Evolutionary conservation across 768 basidiomycete species (phyloP).

Genomic region (Suillus tomentosus): DNA sequence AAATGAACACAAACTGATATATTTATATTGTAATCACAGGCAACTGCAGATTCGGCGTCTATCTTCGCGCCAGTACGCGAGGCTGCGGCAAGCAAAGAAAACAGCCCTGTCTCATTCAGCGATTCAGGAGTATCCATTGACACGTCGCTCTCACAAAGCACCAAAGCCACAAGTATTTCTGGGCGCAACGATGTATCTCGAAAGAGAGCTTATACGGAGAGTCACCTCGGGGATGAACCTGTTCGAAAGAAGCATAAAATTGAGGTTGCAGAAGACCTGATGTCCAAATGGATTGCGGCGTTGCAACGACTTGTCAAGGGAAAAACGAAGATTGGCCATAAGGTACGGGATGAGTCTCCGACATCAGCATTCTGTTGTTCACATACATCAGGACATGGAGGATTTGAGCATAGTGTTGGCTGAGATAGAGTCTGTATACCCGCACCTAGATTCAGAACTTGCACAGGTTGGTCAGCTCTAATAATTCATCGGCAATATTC

Average conservation of each 20-base stretch:
- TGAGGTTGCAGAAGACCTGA: constrained; percentile 12
- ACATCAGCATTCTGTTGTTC: not conserved
- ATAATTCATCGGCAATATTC: not conserved
- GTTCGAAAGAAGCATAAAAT: not conserved
- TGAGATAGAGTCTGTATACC: constrained; percentile 32
- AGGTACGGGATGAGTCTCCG: constrained; percentile 17
- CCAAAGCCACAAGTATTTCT: not conserved
- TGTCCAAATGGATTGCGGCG: constrained; percentile 21
- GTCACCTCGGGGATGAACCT: not conserved
- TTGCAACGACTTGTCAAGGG: constrained; percentile 36
- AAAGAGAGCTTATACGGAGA: not conserved
- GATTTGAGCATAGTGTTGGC: constrained; percentile 30
- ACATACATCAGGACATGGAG: constrained; percentile 25
- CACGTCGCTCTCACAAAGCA: not conserved
- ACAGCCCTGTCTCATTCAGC: not conserved
- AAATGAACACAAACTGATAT: not conserved
- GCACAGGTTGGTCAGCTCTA: constrained; percentile 20
- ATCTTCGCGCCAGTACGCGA: not conserved
- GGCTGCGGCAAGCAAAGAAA: not conserved
- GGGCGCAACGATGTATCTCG: not conserved
- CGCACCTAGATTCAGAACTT: constrained; percentile 10
- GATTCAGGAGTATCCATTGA: not conserved
- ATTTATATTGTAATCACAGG: not conserved
- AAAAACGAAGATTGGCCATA: constrained; percentile 19
- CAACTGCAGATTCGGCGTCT: not conserved